Base-by-base conservation (phyloP, 169 alveolate species). In the Eimeria tenella region DNA sequence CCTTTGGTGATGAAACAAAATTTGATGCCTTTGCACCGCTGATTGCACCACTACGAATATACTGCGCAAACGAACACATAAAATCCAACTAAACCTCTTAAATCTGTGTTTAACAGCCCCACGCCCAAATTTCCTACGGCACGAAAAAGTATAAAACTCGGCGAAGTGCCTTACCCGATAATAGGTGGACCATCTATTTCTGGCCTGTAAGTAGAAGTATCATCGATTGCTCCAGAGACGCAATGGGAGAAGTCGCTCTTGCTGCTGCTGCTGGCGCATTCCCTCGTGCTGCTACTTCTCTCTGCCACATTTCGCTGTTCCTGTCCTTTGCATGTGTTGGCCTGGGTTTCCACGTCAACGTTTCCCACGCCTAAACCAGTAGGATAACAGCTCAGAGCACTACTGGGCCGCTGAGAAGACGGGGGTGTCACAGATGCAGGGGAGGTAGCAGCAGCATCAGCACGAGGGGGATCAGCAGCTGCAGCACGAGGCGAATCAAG, bases 121-220 rank as follows among this genome's bases (percentile, higher is more conserved):
- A 13, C 5, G 23, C 86, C 31, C 15, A 42, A 68, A 50, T 31
- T 31, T 31, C 42, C 42, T 31, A 31, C 42, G 53, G 79, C 21
- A 53, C 6, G 25, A 70, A 17, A 21, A 23, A 53, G 79, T 49
- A 5, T 25, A 70, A 17, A 58, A 58, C 19, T 58, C 11, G 68
- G 19, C 11, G 68, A 13, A 58, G 31, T 31, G 62, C 31, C 88
- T 50, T 79, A 79, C 88, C 88, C 88, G 63, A 79, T 60, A 55
- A 79, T 55, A 31, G 88, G 88, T 2, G 88, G 88, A 3, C 88
- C 88, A n/a, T 79, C 71, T 21, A 55, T 52, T 71, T 79, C 88
- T 21, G 88, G 88, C 31, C 71, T 79, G 88, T 79, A 79, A 13
- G 31, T 70, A 2, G 73, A 55, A 21, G 73, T 53, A 52, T 52